Conservation (phyloP, 371 early-diverging fungal species). For the Rhizopus stolonifer region DNA sequence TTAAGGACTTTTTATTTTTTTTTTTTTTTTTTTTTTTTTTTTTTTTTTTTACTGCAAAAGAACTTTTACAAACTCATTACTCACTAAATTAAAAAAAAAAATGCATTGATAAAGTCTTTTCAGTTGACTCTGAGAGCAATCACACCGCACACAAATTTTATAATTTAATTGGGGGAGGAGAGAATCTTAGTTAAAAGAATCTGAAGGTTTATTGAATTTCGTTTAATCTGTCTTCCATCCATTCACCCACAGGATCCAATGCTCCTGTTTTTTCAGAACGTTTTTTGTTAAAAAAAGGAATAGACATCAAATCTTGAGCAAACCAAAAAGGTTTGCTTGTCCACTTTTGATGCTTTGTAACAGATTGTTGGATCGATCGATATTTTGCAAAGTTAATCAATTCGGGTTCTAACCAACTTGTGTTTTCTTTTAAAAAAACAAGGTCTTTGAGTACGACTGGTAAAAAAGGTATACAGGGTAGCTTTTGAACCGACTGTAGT, state of each 20-base stretch:
- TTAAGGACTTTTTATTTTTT: too few relatives aligned
- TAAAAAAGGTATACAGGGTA: constrained; percentile 40
- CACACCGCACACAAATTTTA: too few relatives aligned
- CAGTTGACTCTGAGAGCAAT: too few relatives aligned
- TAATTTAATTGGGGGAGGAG: neutral
- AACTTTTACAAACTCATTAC: too few relatives aligned
- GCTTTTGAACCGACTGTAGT: constrained; percentile 24
- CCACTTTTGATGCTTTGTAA: constrained; percentile 15
- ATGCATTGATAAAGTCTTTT: too few relatives aligned
- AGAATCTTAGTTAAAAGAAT: neutral
- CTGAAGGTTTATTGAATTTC: neutral
- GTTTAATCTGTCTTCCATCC: neutral
- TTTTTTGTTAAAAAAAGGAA: neutral
- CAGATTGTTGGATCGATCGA: constrained; percentile 23
- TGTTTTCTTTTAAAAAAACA: constrained; percentile 44
- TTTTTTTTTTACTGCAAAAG: too few relatives aligned
- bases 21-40: too few relatives aligned
- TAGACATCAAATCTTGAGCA: constrained; percentile 20
- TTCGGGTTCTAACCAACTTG: constrained; percentile 18
- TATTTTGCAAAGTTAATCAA: constrained; percentile 37
- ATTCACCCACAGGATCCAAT: neutral
- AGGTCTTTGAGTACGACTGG: constrained; percentile 48
- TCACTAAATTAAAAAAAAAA: too few relatives aligned
- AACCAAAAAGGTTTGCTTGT: constrained; percentile 35
- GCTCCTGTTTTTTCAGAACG: neutral